These are phyloP conservation scores for Kurtzmaniella quercitrusa DNA, from an alignment of 1,139 yeast genomes.

Conservation along the genomic window DNA sequence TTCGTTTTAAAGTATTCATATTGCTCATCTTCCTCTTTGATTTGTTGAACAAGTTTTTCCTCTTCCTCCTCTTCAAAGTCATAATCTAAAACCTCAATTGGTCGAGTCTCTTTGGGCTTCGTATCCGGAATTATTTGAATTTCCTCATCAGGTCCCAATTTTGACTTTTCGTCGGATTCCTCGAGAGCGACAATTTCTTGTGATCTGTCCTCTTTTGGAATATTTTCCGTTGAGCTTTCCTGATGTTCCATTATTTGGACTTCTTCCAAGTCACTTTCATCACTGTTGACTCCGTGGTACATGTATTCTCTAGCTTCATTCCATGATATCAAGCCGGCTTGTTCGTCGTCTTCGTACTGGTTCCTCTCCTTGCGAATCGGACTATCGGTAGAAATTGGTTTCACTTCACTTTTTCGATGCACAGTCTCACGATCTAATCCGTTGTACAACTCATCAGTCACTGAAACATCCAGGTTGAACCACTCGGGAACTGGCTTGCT, in stretches of 20 bases:
- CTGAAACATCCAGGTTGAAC: conserved; percentile 12
- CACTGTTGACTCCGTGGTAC: conserved; percentile 10
- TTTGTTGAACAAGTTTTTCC: conserved; percentile 53
- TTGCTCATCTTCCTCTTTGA: conserved; percentile 67
- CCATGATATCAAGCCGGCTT: conserved; percentile 49
- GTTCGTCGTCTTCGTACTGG: conserved; percentile 37
- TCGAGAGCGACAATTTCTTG: neutral
- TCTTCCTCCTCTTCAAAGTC: conserved; percentile 79
- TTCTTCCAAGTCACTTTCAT: conserved; percentile 12
- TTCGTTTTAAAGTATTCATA: conserved; percentile 58
- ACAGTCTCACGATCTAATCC: no score
- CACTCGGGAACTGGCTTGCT: conserved; percentile 6
- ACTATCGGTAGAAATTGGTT: neutral
- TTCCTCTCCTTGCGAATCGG: conserved; percentile 5
- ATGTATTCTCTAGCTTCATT: conserved; percentile 34
- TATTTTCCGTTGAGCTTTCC: conserved; percentile 6
- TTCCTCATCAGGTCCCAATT: neutral
- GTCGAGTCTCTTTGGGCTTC: neutral
- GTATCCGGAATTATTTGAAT: neutral
- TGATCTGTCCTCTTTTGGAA: neutral
- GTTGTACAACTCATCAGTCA: neutral
- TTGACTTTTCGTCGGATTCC: neutral
- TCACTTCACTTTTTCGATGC: no score
- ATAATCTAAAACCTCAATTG: conserved; percentile 36
- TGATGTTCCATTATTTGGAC: conserved; percentile 7